These are phyloP conservation scores for Ramalina intermedia DNA, from an alignment of 495 filamentous ascomycete genomes.

Conservation along the genomic window DNA sequence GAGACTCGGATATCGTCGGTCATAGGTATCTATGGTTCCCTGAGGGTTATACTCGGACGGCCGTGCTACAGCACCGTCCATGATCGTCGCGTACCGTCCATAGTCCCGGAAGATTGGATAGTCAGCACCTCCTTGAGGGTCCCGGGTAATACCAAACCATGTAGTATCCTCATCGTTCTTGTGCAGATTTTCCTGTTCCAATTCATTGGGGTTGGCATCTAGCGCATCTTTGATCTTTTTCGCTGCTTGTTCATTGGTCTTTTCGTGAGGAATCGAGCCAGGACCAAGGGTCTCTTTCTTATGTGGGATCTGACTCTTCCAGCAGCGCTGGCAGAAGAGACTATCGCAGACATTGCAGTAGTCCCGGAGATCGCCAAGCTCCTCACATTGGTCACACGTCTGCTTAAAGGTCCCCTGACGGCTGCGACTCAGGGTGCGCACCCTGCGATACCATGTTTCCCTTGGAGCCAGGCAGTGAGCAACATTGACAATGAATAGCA, in stretches of 20 bases:
- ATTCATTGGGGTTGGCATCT: constrained; percentile 2
- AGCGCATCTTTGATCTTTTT: constrained; percentile 3
- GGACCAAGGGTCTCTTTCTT: background rate
- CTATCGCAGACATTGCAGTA: constrained; percentile 4
- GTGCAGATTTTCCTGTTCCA: constrained; percentile 10
- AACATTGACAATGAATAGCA: too few relatives aligned
- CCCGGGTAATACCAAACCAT: constrained; percentile 31
- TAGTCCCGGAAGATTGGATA: constrained; percentile 26
- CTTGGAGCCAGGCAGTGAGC: too few relatives aligned
- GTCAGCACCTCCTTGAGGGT: constrained; percentile 12
- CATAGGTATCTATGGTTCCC: background rate
- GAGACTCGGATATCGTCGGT: constrained; percentile 20
- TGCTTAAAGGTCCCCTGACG: background rate
- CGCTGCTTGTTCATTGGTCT: constrained; percentile 1
- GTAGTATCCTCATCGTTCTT: constrained; percentile 28
- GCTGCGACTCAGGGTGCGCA: background rate
- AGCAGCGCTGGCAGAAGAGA: constrained; percentile 2
- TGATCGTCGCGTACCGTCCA: constrained; percentile 25
- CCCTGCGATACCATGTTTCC: too few relatives aligned
- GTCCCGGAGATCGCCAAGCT: background rate
- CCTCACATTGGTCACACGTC: background rate
- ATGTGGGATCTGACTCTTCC: background rate
- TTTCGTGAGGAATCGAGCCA: constrained; percentile 13
- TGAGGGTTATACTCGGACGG: constrained; percentile 4
- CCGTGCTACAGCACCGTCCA: constrained; percentile 21